Evolutionary conservation across 2,329 filamentous ascomycete species (phyloP).

Genomic region (Talaromyces funiculosus): DNA sequence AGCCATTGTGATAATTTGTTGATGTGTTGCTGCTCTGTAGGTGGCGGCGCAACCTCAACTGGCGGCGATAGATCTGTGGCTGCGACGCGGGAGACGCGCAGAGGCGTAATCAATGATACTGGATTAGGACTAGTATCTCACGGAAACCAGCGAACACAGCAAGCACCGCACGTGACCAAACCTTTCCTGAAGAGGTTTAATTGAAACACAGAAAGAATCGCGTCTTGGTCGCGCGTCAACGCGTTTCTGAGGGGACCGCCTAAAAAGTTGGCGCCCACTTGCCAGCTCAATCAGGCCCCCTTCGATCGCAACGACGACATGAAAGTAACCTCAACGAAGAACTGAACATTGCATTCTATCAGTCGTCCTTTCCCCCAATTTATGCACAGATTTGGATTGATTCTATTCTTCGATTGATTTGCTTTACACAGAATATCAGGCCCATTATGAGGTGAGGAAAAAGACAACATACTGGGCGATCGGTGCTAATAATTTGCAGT

Average conservation of each 20-base stretch:
- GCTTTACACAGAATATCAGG: neutral
- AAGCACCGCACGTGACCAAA: neutral
- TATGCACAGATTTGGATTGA: neutral
- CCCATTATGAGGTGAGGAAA: slow-evolving; percentile 14
- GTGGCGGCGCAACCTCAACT: neutral
- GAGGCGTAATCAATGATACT: neutral
- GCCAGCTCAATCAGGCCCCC: slow-evolving; percentile 7
- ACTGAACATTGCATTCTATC: neutral
- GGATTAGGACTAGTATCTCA: neutral
- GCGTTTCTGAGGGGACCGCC: slow-evolving; percentile 13
- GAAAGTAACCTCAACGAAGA: neutral
- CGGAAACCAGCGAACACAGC: neutral
- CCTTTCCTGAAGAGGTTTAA: slow-evolving; percentile 29
- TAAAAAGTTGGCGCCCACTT: slow-evolving; percentile 6
- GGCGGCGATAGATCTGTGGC: neutral
- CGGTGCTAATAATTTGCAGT: slow-evolving; percentile 42
- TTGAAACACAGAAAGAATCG: slow-evolving; percentile 23
- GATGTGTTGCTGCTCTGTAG: neutral
- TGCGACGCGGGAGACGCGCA: slow-evolving; percentile 5
- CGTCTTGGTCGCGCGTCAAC: slow-evolving; percentile 19
- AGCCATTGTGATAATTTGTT: slow-evolving; percentile 18
- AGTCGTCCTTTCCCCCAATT: neutral
- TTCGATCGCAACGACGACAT: neutral
- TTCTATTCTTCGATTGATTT: neutral
- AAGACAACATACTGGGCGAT: neutral